Evolutionary conservation across 2,329 filamentous ascomycete genomes (phyloP), one percentile per base, ranked within the genome.

Genomic region (Hypoxylon sp.): DNA sequence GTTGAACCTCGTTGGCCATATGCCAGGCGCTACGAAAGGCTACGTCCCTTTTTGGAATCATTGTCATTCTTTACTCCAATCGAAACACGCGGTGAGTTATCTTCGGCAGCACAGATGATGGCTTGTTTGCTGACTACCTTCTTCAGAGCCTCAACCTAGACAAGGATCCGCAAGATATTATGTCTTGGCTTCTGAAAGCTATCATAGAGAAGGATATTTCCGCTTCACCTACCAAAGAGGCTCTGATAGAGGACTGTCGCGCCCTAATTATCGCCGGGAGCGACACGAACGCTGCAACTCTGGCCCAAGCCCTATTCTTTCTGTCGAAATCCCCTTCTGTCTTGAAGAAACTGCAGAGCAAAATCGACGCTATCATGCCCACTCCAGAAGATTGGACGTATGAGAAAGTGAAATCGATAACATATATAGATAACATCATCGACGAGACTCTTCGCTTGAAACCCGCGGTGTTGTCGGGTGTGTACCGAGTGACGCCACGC

Each of bases 121-220:
- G 19, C 44, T 6, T 10, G 6, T 19, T 1, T 13, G 1, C 29
- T 59, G 35, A 62, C 29, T 13, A 44, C 10, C 19, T 15, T 17
- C 32, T 6, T 21, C 35, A 74, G 77, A 71, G 60, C 10, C 76
- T 72, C 65, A 37, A 72, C 21, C 35, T 32, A 6, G 71, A 78
- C 7, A 71, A 79, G 6, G 35, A 75, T 6, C 80, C 79, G 0
- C 68, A 73, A 32, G 80, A 82, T 64, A 75, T 83, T 29, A 66
- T 80, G 5, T 80, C 80, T 0, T 83, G 80, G 80, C 69, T 83
- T 4, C 47, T 82, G 13, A 81, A 81, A 58, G 79, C 80, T 5
- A 70, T 78, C 4, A 73, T 77, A 8, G 79, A 82, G 15, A 78
- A 78, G 21, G 79, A 81, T 19, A 62, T 72, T 2, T 77, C 77